Conservation (phyloP, 2,329 filamentous ascomycete species). For the Exophiala sideris region DNA sequence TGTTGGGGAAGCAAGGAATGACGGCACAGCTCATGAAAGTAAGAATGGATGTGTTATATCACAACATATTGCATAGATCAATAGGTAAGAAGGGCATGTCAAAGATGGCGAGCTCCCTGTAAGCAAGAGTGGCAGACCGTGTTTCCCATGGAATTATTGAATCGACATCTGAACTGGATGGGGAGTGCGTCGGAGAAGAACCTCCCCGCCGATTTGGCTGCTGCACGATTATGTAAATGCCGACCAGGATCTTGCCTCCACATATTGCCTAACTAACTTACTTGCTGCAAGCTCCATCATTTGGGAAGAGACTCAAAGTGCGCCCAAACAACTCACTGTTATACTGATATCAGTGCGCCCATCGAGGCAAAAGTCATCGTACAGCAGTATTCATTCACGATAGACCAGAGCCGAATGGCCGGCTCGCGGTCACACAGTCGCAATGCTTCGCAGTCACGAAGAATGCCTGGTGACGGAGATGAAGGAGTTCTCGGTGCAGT, state of each 20-base stretch:
- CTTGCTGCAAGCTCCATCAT: background rate
- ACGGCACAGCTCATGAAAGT: background rate
- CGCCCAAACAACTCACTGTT: background rate
- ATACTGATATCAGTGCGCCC: background rate
- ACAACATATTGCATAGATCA: background rate
- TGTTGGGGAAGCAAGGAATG: background rate
- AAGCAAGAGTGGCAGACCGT: background rate
- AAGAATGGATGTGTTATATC: background rate
- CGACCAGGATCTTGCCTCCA: background rate
- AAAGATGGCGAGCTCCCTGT: slow-evolving; percentile 1
- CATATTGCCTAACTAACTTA: background rate
- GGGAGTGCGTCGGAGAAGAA: background rate
- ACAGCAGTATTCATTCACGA: background rate
- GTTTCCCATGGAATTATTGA: background rate
- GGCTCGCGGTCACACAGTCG: slow-evolving; percentile 37
- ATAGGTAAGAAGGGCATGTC: background rate
- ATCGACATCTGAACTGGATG: background rate
- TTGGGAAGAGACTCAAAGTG: background rate
- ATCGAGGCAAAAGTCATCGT: background rate
- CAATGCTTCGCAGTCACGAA: slow-evolving; percentile 44
- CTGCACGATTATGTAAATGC: background rate
- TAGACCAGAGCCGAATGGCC: slow-evolving; percentile 37
- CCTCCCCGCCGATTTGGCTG: background rate
- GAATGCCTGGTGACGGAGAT: slow-evolving; percentile 39
- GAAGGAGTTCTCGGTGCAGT: slow-evolving; percentile 45